A percentile compares a stretch with the other conserved stretches of the same genome.
Conservation (phyloP, 306 rosid genomes). For the Cotoneaster glaucophyllus region DNA sequence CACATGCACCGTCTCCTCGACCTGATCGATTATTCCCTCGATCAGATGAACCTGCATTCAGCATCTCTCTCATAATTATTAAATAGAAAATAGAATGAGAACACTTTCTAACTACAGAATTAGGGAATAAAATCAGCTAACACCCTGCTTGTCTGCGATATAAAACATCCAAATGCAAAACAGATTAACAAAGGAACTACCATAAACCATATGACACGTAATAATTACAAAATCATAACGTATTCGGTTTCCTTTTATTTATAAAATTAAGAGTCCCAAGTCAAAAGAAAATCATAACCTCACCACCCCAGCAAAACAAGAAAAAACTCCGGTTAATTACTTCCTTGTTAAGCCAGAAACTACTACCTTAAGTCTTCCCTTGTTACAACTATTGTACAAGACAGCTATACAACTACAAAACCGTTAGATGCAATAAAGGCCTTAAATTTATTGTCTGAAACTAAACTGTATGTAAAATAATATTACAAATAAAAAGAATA, state of each 20-base stretch:
- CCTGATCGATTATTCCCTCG: constrained; percentile 97
- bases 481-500: background rate
- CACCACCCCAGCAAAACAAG: background rate
- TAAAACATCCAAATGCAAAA: background rate
- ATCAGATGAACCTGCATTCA: constrained; percentile 86
- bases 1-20: constrained; percentile 86
- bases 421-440: background rate
- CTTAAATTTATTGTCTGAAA: too few relatives aligned
- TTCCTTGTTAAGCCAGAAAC: background rate
- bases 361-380: background rate
- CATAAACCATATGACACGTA: background rate
- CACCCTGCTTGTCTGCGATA: background rate
- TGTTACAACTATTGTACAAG: background rate
- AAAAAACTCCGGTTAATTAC: background rate
- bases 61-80: background rate
- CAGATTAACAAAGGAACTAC: background rate
- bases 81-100: background rate
- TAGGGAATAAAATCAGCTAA: background rate
- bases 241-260: background rate
- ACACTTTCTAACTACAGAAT: background rate
- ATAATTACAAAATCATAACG: background rate
- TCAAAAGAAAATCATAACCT: background rate
- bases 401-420: background rate
- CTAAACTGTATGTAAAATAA: background rate
- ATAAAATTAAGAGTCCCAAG: too few relatives aligned